Conservation (phyloP, 169 alveolate genomes). For the Plasmodium vinckei region DNA sequence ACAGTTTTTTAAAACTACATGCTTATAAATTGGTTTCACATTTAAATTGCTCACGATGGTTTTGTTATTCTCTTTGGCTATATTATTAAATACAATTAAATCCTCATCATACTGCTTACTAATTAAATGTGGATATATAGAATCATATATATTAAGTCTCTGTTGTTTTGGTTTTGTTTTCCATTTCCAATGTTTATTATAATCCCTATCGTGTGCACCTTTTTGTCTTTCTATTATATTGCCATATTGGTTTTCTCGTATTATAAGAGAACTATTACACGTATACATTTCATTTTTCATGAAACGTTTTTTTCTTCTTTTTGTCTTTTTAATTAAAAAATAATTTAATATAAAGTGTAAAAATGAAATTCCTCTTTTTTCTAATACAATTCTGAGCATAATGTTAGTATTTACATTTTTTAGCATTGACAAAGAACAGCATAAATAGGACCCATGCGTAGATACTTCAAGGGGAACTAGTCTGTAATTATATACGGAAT, state of each 20-base stretch:
- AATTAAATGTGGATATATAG: background rate
- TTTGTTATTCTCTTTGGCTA: background rate
- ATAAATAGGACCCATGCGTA: constrained; percentile 19
- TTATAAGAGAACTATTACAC: background rate
- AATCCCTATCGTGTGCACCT: background rate
- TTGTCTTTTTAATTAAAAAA: constrained; percentile 11
- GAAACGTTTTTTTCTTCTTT: background rate
- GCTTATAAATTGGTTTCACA: constrained; percentile 11
- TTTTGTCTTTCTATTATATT: background rate
- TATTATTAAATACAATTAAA: background rate
- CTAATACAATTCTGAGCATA: constrained; percentile 46
- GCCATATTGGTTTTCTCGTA: background rate
- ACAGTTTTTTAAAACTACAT: constrained; percentile 16
- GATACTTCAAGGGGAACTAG: constrained; percentile 1
- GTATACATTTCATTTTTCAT: background rate
- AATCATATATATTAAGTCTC: background rate
- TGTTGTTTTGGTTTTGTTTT: background rate
- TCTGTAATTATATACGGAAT: background rate
- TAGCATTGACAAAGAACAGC: constrained; percentile 47
- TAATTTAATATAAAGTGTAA: constrained; percentile 35
- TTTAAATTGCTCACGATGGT: background rate
- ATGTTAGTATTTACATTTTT: constrained; percentile 27
- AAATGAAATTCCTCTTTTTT: constrained; percentile 38
- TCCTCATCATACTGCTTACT: background rate
- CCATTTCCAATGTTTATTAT: background rate